Percentiles rank a stretch among this genome's conserved stretches.
Conservation (phyloP, 75 land plant species). For the Pseudotsuga menziesii region DNA sequence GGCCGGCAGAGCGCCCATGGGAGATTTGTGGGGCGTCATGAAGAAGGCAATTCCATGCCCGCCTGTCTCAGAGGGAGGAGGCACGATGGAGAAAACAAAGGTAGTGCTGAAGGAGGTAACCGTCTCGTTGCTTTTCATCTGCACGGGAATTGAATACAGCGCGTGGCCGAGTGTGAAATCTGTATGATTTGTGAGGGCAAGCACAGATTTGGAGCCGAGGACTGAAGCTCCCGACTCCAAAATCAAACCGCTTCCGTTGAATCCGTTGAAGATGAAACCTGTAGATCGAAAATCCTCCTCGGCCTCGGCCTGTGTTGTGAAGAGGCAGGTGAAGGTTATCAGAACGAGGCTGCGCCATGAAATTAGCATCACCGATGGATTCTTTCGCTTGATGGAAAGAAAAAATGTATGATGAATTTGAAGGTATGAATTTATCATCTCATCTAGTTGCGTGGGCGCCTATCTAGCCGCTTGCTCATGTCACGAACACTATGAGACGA, state of each 20-base stretch:
- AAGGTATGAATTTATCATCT: too few species aligned
- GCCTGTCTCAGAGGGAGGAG: background rate
- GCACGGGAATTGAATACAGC: slow-evolving; percentile 20
- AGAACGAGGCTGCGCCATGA: too few species aligned
- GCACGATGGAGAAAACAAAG: slow-evolving; percentile 10
- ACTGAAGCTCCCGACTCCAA: background rate
- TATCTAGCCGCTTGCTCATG: too few species aligned
- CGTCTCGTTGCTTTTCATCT: slow-evolving; percentile 3
- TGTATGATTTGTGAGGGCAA: slow-evolving; percentile 27
- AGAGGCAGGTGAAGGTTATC: too few species aligned
- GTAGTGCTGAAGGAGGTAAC: background rate
- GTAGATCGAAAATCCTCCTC: too few species aligned
- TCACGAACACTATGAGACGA: too few species aligned
- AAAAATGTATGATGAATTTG: too few species aligned
- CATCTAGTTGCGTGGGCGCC: too few species aligned
- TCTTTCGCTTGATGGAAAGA: too few species aligned
- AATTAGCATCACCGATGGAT: too few species aligned
- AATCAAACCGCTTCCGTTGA: background rate
- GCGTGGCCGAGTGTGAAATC: slow-evolving; percentile 23
- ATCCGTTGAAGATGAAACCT: background rate
- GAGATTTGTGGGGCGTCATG: slow-evolving; percentile 6
- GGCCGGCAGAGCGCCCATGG: background rate
- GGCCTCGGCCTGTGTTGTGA: too few species aligned
- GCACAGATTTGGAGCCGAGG: background rate
- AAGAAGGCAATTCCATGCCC: slow-evolving; percentile 10